These are phyloP conservation scores for Elsinoe perseae DNA, from an alignment of 2,329 filamentous ascomycete genomes.

Conservation along the genomic window DNA sequence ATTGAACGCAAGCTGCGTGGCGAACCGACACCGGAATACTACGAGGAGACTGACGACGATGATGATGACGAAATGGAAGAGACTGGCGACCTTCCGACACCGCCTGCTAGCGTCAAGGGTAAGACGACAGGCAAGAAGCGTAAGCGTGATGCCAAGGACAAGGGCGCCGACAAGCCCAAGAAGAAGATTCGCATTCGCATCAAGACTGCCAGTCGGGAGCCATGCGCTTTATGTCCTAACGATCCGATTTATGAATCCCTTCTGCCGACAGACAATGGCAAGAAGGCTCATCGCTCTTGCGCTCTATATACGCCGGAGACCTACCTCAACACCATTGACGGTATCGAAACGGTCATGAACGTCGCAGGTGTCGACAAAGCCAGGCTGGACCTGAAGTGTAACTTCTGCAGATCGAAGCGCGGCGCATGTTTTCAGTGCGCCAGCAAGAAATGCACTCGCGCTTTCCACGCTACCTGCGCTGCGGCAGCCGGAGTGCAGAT, in stretches of 20 bases:
- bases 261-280: slow-evolving; percentile 79
- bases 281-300: slow-evolving; percentile 80
- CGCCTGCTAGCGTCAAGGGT: slow-evolving; percentile 64
- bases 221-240: slow-evolving; percentile 88
- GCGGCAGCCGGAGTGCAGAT: slow-evolving; percentile 86
- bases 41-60: slow-evolving; percentile 69
- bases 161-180: slow-evolving; percentile 46
- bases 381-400: slow-evolving; percentile 83
- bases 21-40: slow-evolving; percentile 71
- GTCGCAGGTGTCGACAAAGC: slow-evolving; percentile 76
- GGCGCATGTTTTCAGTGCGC: slow-evolving; percentile 98
- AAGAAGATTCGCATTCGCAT: slow-evolving; percentile 71
- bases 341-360: slow-evolving; percentile 67
- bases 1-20: slow-evolving; percentile 91
- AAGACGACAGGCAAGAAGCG: slow-evolving; percentile 62
- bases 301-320: slow-evolving; percentile 90
- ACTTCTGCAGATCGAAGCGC: slow-evolving; percentile 87
- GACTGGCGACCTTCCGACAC: slow-evolving; percentile 65
- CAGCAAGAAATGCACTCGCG: slow-evolving; percentile 83
- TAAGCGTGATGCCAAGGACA: slow-evolving; percentile 50
- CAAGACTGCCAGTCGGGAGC: slow-evolving; percentile 63
- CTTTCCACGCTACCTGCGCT: slow-evolving; percentile 93
- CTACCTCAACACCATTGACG: slow-evolving; percentile 61
- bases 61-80: slow-evolving; percentile 49
- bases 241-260: slow-evolving; percentile 73